These are phyloP conservation scores for Beauveria sp. DNA, from an alignment of 2,329 filamentous ascomycete genomes.

Conservation along the genomic window DNA sequence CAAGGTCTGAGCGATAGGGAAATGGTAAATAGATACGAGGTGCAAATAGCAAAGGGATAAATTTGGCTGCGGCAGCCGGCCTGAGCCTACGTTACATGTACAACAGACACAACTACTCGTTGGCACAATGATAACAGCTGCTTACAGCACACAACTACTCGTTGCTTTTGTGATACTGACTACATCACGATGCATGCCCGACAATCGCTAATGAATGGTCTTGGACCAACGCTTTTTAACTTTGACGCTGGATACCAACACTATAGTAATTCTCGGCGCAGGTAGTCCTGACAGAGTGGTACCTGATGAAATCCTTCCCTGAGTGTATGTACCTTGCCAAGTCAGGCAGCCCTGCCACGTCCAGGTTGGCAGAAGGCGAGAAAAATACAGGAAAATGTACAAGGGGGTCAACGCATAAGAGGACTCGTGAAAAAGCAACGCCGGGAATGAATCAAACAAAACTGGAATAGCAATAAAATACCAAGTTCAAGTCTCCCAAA, in stretches of 20 bases:
- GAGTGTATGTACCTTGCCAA: background rate
- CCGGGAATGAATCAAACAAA: conserved; percentile 14
- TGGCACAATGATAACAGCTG: background rate
- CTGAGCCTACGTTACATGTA: background rate
- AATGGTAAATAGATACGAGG: background rate
- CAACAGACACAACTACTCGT: conserved; percentile 4
- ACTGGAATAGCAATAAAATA: conserved; percentile 15
- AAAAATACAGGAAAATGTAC: conserved; percentile 7
- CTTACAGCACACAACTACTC: background rate
- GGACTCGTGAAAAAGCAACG: conserved; percentile 6
- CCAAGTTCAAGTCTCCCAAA: conserved; percentile 14
- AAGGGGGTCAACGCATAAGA: background rate
- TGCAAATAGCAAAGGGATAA: background rate
- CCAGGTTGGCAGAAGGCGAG: background rate
- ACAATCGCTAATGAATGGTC: background rate
- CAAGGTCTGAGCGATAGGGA: conserved; percentile 46
- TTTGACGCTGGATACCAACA: background rate
- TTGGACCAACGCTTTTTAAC: background rate
- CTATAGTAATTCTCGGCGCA: background rate
- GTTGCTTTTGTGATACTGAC: background rate
- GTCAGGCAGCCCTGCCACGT: background rate
- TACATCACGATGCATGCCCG: background rate
- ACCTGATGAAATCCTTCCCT: background rate
- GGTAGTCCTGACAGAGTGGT: background rate
- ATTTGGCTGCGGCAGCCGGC: background rate